Percentiles rank a stretch among this genome's conserved stretches.
Evolutionary conservation across 1,139 yeast species (phyloP).

Genomic region (Pichia sp.): DNA sequence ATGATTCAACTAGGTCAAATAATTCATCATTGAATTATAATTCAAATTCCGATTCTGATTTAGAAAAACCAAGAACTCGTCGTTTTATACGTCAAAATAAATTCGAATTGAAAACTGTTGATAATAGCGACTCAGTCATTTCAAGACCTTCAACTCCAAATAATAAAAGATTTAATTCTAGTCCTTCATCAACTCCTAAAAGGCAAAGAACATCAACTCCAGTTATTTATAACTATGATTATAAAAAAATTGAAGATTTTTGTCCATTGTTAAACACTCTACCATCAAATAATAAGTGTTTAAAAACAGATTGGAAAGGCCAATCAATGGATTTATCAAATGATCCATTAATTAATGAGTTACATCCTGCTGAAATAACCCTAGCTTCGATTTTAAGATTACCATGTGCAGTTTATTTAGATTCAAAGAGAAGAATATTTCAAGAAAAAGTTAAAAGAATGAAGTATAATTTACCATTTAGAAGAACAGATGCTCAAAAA

Average conservation of each 20-base stretch:
- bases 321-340: constrained; percentile 84
- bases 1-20: constrained; percentile 25
- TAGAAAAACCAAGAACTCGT: constrained; percentile 55
- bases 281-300: constrained; percentile 61
- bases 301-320: constrained; percentile 96
- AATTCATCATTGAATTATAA: constrained; percentile 28
- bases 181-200: constrained; percentile 29
- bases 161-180: constrained; percentile 33
- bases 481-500: constrained; percentile 96
- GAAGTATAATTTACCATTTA: constrained; percentile 71
- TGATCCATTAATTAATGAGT: constrained; percentile 64
- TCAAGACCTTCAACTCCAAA: constrained; percentile 31
- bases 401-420: constrained; percentile 82
- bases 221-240: constrained; percentile 49
- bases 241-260: constrained; percentile 58
- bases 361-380: constrained; percentile 89
- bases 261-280: constrained; percentile 63
- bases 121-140: constrained; percentile 17
- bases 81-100: constrained; percentile 41
- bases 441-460: constrained; percentile 79
- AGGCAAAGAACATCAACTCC: constrained; percentile 29
- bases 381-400: constrained; percentile 84
- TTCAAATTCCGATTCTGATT: constrained; percentile 35
- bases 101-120: constrained; percentile 23
- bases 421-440: constrained; percentile 85